Evolutionary conservation across 2,329 filamentous ascomycete species (phyloP).

Genomic region (Botryotinia globosa): DNA sequence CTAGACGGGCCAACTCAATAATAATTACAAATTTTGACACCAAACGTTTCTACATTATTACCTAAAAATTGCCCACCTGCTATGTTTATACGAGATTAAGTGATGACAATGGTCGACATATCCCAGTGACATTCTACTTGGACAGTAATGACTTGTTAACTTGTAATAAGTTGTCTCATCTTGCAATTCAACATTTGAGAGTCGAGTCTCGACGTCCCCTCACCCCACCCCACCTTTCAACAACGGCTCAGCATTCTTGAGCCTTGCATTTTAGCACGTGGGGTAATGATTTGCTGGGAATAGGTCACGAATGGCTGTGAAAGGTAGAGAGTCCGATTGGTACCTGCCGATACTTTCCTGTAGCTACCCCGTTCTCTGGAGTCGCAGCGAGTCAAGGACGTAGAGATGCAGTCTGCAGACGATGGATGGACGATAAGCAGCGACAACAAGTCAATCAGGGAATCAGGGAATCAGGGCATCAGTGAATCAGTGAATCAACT

Average conservation of each 20-base stretch:
- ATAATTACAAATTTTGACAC: background rate
- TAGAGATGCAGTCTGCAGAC: background rate
- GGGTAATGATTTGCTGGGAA: constrained; percentile 12
- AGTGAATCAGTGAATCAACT: too few relatives aligned
- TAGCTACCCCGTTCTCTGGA: background rate
- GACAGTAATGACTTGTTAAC: background rate
- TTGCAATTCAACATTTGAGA: background rate
- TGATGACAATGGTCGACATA: background rate
- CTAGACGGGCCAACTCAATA: background rate
- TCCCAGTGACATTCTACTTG: background rate
- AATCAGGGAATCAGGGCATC: too few relatives aligned
- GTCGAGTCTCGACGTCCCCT: background rate
- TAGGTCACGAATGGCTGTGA: background rate
- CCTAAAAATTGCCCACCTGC: background rate
- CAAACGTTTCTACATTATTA: background rate
- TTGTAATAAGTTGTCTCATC: too few relatives aligned
- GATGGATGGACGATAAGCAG: too few relatives aligned
- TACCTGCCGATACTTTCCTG: background rate
- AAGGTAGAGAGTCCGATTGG: background rate
- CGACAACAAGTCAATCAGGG: background rate
- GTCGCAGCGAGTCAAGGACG: background rate
- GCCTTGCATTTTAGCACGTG: constrained; percentile 9
- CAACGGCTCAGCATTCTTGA: constrained; percentile 5
- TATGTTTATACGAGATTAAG: background rate
- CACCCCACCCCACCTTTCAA: background rate